Percentiles rank a stretch among this genome's conserved stretches.
phyloP scores from a whole-genome alignment of 208 protist species.

The Acanthamoeba castellanii region DNA sequence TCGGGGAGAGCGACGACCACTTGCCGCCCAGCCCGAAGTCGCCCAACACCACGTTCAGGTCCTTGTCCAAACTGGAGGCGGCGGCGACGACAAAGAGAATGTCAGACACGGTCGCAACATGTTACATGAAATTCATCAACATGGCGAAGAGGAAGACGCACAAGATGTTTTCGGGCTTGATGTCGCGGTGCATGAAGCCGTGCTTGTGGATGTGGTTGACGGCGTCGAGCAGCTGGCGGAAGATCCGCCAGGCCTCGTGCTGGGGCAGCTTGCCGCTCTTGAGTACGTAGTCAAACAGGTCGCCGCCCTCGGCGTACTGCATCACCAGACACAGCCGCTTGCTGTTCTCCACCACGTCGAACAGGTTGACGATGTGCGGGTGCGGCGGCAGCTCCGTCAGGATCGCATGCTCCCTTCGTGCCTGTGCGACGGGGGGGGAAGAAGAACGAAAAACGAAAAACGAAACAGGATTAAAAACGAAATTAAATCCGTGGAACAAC shows the following conservation, averaged over 20 bases:
- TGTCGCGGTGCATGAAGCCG: slow-evolving; percentile 75
- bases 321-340: slow-evolving; percentile 84
- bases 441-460: no score
- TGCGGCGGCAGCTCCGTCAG: slow-evolving; percentile 79
- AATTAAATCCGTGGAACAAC: neutral
- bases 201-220: slow-evolving; percentile 81
- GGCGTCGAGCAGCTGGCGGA: slow-evolving; percentile 77
- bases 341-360: slow-evolving; percentile 82
- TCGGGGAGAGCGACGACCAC: slow-evolving; percentile 53
- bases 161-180: slow-evolving; percentile 76
- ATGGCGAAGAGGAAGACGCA: neutral
- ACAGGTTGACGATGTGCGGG: slow-evolving; percentile 86
- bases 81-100: neutral
- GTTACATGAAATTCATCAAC: neutral
- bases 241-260: slow-evolving; percentile 76
- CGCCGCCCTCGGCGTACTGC: slow-evolving; percentile 86
- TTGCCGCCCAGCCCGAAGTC: slow-evolving; percentile 74
- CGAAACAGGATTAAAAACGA: neutral
- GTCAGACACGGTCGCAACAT: neutral
- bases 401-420: slow-evolving; percentile 77
- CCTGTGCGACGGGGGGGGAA: neutral
- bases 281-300: slow-evolving; percentile 84
- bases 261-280: slow-evolving; percentile 81
- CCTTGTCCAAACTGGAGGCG: slow-evolving; percentile 50
- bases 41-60: slow-evolving; percentile 48